Base-by-base conservation (phyloP, 352 stramenopile species). In the Poterioochromonas sp. region DNA sequence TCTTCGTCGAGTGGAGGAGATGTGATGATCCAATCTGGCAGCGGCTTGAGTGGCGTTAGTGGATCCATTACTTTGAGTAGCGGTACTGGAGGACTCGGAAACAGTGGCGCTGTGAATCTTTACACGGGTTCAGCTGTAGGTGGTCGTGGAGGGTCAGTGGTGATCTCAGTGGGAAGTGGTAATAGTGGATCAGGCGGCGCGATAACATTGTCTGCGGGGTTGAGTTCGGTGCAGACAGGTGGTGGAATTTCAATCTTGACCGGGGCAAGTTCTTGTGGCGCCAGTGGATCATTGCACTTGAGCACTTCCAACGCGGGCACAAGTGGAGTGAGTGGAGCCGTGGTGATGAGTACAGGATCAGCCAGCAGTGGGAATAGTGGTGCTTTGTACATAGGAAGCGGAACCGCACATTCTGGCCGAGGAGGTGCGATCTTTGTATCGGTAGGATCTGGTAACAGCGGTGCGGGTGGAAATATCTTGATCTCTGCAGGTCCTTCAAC, bases 21-120 rank as follows among this genome's bases (percentile, higher is more conserved):
- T 43, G 62, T 80, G 15, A 49, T 35, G 35, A 80, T 80, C 26
- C 2, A 35, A 0, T 78, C 69, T 43, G 77, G 64, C 15, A 37
- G 29, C 41, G 40, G 32, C 18, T 41, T 3, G 2, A 73, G 2
- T 15, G 47, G 47, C 47, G 15, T 26, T 15, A 26, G 15, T 15
- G 47, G 47, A 58, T 15, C 47, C 47, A 58, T 58, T 15, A 26
- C 15, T 26, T 58, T 58, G 47, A 58, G 47, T 26, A 58, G 15
- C 15, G 47, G 47, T 58, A 15, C 15, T 58, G 47, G 15, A 26
- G 47, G 47, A 58, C 15, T 26, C 47, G 47, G 47, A 47, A 73
- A 3, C 20, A 73, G 35, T 51, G 63, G 63, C 8, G 63, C 22
- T 5, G 18, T 73, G 63, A 3, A 35, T 15, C 29, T 73, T 15